Evolutionary conservation across 345 rosid species (phyloP).

Genomic region (Salix koriyanagi): DNA sequence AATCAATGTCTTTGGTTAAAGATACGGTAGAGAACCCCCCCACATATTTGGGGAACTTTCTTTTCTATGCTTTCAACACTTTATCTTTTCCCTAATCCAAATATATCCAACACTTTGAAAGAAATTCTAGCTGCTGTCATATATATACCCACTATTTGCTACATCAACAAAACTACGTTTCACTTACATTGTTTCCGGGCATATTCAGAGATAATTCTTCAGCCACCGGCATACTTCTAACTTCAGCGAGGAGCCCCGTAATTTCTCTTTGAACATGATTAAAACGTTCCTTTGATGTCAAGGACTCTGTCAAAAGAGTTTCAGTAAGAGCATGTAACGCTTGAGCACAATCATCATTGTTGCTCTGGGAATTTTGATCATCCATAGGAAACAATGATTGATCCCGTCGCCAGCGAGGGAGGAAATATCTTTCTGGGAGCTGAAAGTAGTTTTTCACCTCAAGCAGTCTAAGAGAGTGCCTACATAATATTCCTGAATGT

Average conservation of each 20-base stretch:
- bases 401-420: slow-evolving; percentile 65
- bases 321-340: slow-evolving; percentile 64
- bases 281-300: slow-evolving; percentile 56
- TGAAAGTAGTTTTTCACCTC: slow-evolving; percentile 66
- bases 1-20: too few species aligned
- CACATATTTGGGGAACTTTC: not conserved
- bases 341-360: slow-evolving; percentile 52
- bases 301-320: slow-evolving; percentile 62
- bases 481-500: slow-evolving; percentile 70
- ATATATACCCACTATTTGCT: not conserved
- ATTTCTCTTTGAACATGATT: slow-evolving; percentile 58
- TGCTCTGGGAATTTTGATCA: slow-evolving; percentile 41
- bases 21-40: too few species aligned
- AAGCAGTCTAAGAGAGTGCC: slow-evolving; percentile 77
- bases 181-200: slow-evolving; percentile 38
- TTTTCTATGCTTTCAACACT: not conserved
- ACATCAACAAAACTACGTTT: slow-evolving; percentile 22
- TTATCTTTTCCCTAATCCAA: not conserved
- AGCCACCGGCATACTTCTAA: slow-evolving; percentile 44
- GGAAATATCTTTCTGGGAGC: slow-evolving; percentile 77
- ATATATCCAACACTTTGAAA: not conserved
- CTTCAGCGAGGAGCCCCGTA: slow-evolving; percentile 46
- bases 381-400: slow-evolving; percentile 39
- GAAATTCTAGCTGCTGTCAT: slow-evolving; percentile 8
- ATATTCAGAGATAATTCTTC: slow-evolving; percentile 37